Evolutionary conservation across 2,329 filamentous ascomycete genomes (phyloP).

Genomic region (Hymenoscyphus albidus): DNA sequence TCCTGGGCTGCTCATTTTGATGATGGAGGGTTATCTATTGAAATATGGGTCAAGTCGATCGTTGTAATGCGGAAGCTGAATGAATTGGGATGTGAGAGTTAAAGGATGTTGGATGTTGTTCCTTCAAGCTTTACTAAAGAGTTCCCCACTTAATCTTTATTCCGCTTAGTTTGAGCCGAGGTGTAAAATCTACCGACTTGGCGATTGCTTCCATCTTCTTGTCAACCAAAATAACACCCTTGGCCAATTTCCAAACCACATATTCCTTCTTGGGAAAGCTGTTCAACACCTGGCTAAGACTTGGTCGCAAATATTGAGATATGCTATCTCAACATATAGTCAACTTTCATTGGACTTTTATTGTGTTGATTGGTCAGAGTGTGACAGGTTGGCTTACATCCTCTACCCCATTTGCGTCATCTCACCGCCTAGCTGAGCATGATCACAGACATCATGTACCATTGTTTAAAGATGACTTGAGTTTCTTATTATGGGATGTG

Average conservation of each 20-base stretch:
- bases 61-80: background rate
- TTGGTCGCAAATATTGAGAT: background rate
- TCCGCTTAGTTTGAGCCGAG: background rate
- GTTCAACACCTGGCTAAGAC: background rate
- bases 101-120: background rate
- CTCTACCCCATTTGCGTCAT: background rate
- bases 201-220: background rate
- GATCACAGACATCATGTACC: background rate
- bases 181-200: background rate
- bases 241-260: background rate
- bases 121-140: background rate
- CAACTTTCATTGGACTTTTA: background rate
- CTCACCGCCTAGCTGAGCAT: background rate
- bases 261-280: background rate
- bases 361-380: background rate
- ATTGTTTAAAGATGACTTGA: background rate
- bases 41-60: background rate
- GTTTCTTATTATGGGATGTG: background rate
- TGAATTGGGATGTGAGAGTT: background rate
- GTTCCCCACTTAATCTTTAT: background rate
- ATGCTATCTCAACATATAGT: background rate
- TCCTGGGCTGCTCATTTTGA: constrained; percentile 39
- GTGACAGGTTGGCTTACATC: too few relatives aligned
- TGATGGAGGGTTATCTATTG: background rate
- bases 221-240: background rate